Percentiles rank a stretch among this genome's conserved stretches.
Conservation (phyloP, 495 filamentous ascomycete genomes). For the Amniculicola lignicola region DNA sequence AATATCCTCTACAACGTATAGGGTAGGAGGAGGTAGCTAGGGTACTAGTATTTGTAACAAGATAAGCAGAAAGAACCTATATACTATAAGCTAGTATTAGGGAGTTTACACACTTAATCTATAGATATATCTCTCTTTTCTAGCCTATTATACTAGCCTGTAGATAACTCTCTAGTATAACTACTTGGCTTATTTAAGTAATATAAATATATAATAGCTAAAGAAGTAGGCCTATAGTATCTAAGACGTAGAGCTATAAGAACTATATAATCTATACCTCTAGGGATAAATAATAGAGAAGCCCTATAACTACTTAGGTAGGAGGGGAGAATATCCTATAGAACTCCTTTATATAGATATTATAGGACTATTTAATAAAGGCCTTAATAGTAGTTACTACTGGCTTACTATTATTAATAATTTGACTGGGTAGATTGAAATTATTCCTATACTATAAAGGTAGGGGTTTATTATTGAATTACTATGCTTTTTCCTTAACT, state of each 20-base stretch:
- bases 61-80: background rate
- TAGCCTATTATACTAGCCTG: conserved; percentile 29
- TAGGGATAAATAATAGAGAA: background rate
- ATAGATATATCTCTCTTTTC: conserved; percentile 13
- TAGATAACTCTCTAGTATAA: conserved; percentile 27
- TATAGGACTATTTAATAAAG: conserved; percentile 31
- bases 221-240: background rate
- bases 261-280: background rate
- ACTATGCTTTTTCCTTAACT: conserved; percentile 29
- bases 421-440: conserved; percentile 28
- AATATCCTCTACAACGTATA: conserved; percentile 4
- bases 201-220: background rate
- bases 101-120: conserved; percentile 4
- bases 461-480: conserved; percentile 21
- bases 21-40: conserved; percentile 1
- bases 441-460: conserved; percentile 3
- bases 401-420: conserved; percentile 35
- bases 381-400: conserved; percentile 31
- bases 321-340: conserved; percentile 32
- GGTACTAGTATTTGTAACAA: background rate
- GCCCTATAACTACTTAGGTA: conserved; percentile 18
- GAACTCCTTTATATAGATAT: conserved; percentile 34
- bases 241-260: too few relatives aligned
- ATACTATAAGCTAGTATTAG: background rate
- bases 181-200: background rate